phyloP scores from a whole-genome alignment of 495 filamentous ascomycete genomes.

The Podospora bellae-mahoneyi region DNA sequence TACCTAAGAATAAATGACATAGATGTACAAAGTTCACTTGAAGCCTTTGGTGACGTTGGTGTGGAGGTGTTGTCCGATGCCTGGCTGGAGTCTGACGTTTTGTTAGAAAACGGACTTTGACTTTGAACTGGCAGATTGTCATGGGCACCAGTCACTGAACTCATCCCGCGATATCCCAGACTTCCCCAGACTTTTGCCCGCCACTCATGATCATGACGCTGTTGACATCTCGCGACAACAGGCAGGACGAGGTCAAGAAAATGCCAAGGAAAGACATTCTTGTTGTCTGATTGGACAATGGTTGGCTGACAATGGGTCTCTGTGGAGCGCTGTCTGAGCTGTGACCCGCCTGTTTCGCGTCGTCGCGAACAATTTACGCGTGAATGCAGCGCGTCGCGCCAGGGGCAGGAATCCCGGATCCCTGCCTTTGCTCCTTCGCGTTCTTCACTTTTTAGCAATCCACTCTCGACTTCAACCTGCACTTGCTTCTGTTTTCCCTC shows the following conservation, averaged over 20 bases:
- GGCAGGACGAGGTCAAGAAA: background rate
- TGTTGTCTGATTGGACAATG: background rate
- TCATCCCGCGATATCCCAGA: background rate
- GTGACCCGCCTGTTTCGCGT: conserved; percentile 2
- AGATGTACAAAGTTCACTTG: background rate
- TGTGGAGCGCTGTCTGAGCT: background rate
- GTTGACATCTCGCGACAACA: background rate
- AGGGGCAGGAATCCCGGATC: background rate
- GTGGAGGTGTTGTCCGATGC: background rate
- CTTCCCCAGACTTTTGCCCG: background rate
- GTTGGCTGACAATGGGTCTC: background rate
- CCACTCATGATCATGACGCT: background rate
- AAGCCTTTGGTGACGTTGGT: background rate
- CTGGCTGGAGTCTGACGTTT: background rate
- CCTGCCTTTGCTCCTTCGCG: conserved; percentile 3
- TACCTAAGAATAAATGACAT: background rate
- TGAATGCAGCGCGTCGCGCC: conserved; percentile 10
- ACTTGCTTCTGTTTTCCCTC: conserved; percentile 5
- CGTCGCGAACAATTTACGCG: conserved; percentile 20
- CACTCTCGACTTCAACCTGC: conserved; percentile 4
- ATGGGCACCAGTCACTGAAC: background rate
- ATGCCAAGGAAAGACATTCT: background rate
- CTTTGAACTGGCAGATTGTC: background rate
- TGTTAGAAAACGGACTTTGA: background rate
- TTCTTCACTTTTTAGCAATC: conserved; percentile 9